Conservation (phyloP, 2,329 filamentous ascomycete genomes). For the Trichoderma brevicompactum region DNA sequence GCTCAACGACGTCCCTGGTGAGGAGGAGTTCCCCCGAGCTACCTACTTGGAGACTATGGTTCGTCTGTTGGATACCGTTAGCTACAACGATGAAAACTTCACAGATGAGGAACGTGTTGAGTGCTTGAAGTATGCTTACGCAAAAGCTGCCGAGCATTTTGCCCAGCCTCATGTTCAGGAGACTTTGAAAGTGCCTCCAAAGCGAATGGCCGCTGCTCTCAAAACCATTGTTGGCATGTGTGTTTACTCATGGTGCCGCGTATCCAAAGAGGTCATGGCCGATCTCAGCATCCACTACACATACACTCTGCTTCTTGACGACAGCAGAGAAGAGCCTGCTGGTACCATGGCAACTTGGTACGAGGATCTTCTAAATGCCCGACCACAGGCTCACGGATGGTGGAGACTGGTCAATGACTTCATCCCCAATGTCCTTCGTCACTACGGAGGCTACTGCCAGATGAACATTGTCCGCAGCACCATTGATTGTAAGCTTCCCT, state of each 20-base stretch:
- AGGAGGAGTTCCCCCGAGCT: slow-evolving; percentile 24
- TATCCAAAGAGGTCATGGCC: slow-evolving; percentile 31
- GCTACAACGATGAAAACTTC: slow-evolving; percentile 33
- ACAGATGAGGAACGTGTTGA: slow-evolving; percentile 12
- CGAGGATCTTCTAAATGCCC: slow-evolving; percentile 31
- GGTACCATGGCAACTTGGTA: slow-evolving; percentile 31
- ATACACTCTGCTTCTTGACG: slow-evolving; percentile 33
- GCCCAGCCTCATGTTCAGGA: slow-evolving; percentile 29
- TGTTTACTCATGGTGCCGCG: slow-evolving; percentile 39
- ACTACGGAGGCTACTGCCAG: slow-evolving; percentile 32
- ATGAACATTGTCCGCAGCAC: slow-evolving; percentile 33
- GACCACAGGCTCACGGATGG: slow-evolving; percentile 31
- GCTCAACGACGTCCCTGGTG: background rate
- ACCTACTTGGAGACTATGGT: slow-evolving; percentile 28
- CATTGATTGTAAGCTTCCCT: slow-evolving; percentile 26
- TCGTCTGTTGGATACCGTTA: slow-evolving; percentile 31
- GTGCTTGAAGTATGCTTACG: slow-evolving; percentile 31
- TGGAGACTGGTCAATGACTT: slow-evolving; percentile 32
- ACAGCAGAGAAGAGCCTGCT: slow-evolving; percentile 30
- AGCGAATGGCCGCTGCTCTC: slow-evolving; percentile 28
- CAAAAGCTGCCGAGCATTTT: slow-evolving; percentile 32
- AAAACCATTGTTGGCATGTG: slow-evolving; percentile 38
- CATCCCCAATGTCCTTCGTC: slow-evolving; percentile 31
- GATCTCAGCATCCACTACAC: slow-evolving; percentile 34
- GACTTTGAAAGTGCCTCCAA: slow-evolving; percentile 27